Evolutionary conservation across 2,329 filamentous ascomycete species (phyloP), one percentile per base, ranked within the genome.

Genomic region (Alternaria ventricosa): DNA sequence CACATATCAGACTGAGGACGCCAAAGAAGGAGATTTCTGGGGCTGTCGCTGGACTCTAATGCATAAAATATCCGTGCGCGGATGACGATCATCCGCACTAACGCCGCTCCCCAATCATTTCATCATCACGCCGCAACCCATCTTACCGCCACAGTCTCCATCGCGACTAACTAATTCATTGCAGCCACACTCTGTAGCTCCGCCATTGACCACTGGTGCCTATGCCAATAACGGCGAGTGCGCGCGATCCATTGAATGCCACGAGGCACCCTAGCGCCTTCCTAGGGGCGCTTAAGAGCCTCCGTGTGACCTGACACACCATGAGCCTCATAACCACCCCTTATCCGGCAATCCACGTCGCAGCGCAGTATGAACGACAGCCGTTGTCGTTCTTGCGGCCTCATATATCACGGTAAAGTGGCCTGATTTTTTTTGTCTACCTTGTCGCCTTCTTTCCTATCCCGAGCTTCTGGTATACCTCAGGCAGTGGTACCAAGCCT

Each of bases 331-430:
- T 61, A 69, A 64, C 49, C 56, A 64, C 59, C 62, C 63, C 65
- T 41, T 63, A 69, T 75, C 71, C 60, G 68, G 71, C 74, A 72
- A 28, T 70, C 46, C 65, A 65, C 64, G 75, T 78, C 72, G 73
- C 74, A 77, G 64, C 43, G 59, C 60, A 65, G 74, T 75, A 70
- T 67, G 70, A 73, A 68, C 66, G 47, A 66, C 65, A 70, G 63
- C 61, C 65, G 65, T 64, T 54, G 53, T 60, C 63, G 61, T 54
- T 57, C 54, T 63, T 61, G 64, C 61, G 66, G 65, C 64, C 67
- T 74, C 71, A 75, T 76, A 77, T 72, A 75, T 69, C 68, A 67
- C 69, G 61, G 51, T 54, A 56, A 68, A 67, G 71, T 77, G 74
- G 73, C 75, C 74, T 77, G 75, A 75, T 74, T 70, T 72, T 65